phyloP scores from a whole-genome alignment of 1,139 yeast species.

The Yamadazyma taylorii region DNA sequence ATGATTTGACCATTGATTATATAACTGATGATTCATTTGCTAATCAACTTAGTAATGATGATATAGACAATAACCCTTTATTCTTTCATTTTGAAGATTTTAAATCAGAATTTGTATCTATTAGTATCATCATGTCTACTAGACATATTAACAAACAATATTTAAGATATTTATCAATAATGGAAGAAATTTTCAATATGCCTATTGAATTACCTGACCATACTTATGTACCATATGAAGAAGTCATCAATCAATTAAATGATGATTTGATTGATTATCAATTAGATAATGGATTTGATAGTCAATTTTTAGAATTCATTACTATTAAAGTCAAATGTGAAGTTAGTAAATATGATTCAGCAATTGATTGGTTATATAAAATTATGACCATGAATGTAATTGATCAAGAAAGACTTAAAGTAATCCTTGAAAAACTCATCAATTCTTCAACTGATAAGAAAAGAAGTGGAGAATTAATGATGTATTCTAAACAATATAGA shows the following conservation, averaged over 20 bases:
- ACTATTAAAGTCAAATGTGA: conserved; percentile 64
- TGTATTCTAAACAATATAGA: conserved; percentile 61
- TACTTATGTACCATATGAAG: conserved; percentile 61
- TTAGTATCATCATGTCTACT: conserved; percentile 66
- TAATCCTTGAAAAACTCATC: conserved; percentile 71
- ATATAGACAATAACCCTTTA: conserved; percentile 54
- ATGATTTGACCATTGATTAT: conserved; percentile 19
- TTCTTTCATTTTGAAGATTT: conserved; percentile 78
- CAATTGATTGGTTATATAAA: conserved; percentile 74
- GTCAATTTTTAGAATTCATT: conserved; percentile 64
- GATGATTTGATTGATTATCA: conserved; percentile 67
- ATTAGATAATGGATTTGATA: conserved; percentile 58
- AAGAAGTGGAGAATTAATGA: conserved; percentile 74
- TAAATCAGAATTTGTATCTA: conserved; percentile 77
- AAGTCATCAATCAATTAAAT: conserved; percentile 70
- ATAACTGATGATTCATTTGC: conserved; percentile 25
- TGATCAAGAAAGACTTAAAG: conserved; percentile 69
- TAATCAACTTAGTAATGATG: conserved; percentile 36
- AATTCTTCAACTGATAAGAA: conserved; percentile 78
- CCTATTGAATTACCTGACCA: conserved; percentile 63
- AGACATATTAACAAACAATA: conserved; percentile 55
- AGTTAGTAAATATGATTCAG: conserved; percentile 59
- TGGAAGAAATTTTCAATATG: conserved; percentile 65
- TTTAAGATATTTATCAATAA: conserved; percentile 65
- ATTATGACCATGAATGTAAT: conserved; percentile 66